Percentiles rank a stretch among this genome's conserved stretches.
These are phyloP conservation scores for Lentinula aciculospora DNA, from an alignment of 768 basidiomycete species.

Conservation along the genomic window DNA sequence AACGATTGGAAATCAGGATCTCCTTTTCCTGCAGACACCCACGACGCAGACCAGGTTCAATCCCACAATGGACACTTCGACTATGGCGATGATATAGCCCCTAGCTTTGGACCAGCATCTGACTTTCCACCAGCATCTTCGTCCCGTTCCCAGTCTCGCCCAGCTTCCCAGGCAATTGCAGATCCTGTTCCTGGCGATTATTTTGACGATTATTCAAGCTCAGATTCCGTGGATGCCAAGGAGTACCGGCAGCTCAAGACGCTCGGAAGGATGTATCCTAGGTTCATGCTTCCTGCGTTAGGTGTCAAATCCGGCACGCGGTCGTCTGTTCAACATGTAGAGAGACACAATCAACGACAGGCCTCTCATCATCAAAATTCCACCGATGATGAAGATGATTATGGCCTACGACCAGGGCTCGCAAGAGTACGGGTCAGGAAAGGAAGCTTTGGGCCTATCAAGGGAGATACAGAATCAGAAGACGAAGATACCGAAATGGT, in stretches of 20 bases:
- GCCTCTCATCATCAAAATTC: neutral
- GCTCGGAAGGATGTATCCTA: constrained; percentile 5
- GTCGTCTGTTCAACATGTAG: neutral
- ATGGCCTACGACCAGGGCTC: neutral
- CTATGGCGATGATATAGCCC: neutral
- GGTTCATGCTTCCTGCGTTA: constrained; percentile 4
- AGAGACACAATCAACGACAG: neutral
- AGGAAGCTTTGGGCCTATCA: neutral
- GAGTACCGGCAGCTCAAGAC: neutral
- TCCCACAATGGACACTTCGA: neutral
- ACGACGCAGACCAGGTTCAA: neutral
- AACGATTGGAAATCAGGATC: neutral
- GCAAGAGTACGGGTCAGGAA: neutral
- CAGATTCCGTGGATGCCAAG: neutral
- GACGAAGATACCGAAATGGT: neutral
- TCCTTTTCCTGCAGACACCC: neutral
- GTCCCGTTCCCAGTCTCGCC: neutral
- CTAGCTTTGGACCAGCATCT: neutral
- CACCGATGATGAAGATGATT: neutral
- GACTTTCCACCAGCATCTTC: neutral
- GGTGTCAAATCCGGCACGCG: neutral
- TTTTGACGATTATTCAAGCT: neutral
- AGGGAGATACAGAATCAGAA: constrained; percentile 2
- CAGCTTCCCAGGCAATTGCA: neutral
- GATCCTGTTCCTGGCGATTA: neutral